phyloP scores from a whole-genome alignment of 2,329 filamentous ascomycete genomes.

The Alternaria dauci region DNA sequence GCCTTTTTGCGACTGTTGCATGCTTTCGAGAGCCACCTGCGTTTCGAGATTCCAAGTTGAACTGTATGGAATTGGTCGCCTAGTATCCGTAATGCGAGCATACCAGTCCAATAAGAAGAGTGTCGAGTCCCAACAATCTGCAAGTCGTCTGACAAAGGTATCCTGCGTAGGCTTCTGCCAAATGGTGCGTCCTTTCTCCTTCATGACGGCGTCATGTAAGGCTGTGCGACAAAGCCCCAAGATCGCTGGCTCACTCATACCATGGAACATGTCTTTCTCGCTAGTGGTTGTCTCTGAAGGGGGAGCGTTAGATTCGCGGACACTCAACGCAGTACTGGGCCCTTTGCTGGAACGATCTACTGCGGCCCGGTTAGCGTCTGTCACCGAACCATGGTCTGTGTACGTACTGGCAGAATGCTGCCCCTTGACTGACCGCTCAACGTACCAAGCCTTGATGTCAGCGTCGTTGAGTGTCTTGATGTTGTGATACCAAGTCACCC shows the following conservation, averaged over 20 bases:
- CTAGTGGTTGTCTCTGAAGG: slow-evolving; percentile 42
- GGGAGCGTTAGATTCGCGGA: slow-evolving; percentile 37
- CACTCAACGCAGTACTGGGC: slow-evolving; percentile 31
- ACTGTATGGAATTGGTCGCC: slow-evolving; percentile 62
- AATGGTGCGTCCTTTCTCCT: slow-evolving; percentile 55
- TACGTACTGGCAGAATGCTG: slow-evolving; percentile 26
- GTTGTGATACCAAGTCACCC: slow-evolving; percentile 66
- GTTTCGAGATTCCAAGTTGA: slow-evolving; percentile 67
- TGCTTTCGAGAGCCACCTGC: slow-evolving; percentile 62
- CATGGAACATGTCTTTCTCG: slow-evolving; percentile 52
- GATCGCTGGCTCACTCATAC: slow-evolving; percentile 59
- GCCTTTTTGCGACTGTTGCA: slow-evolving; percentile 63
- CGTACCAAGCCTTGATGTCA: slow-evolving; percentile 62
- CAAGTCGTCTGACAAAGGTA: slow-evolving; percentile 59
- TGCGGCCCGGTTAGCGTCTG: slow-evolving; percentile 13
- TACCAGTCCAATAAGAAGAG: slow-evolving; percentile 65
- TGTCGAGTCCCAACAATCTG: slow-evolving; percentile 61
- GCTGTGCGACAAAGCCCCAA: slow-evolving; percentile 58
- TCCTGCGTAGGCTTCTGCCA: slow-evolving; percentile 57
- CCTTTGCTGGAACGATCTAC: slow-evolving; percentile 32
- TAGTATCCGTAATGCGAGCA: slow-evolving; percentile 57
- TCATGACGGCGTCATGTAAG: slow-evolving; percentile 56
- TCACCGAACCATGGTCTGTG: background rate
- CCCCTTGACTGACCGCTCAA: slow-evolving; percentile 38
- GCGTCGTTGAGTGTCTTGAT: slow-evolving; percentile 60